Evolutionary conservation across 2,329 filamentous ascomycete species (phyloP).

Genomic region (Aspergillus amoenus): DNA sequence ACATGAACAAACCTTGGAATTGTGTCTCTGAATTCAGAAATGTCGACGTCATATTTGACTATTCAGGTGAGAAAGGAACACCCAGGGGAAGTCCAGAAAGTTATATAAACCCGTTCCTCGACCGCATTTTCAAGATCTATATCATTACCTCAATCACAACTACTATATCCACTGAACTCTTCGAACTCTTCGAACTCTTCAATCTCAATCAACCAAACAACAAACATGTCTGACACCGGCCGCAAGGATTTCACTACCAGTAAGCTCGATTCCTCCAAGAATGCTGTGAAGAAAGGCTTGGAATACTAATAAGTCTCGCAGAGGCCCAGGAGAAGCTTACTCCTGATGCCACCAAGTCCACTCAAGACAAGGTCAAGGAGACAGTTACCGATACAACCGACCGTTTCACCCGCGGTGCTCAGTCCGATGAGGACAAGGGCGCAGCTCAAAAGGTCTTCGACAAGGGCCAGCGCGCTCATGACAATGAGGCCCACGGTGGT

Average conservation of each 20-base stretch:
- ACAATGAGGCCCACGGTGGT: slow-evolving; percentile 42
- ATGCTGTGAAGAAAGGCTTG: neutral
- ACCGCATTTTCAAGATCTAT: neutral
- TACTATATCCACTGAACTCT: neutral
- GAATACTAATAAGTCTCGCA: slow-evolving; percentile 27
- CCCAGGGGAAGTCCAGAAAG: neutral
- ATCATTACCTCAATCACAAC: slow-evolving; percentile 7
- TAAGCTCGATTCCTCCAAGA: slow-evolving; percentile 22
- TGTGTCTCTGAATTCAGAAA: neutral
- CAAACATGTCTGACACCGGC: slow-evolving; percentile 60
- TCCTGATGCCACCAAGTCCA: slow-evolving; percentile 62
- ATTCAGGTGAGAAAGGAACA: neutral
- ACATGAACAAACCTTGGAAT: neutral
- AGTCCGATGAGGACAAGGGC: slow-evolving; percentile 58
- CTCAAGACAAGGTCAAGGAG: slow-evolving; percentile 59
- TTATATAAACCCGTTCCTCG: slow-evolving; percentile 23
- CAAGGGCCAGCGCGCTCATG: slow-evolving; percentile 49
- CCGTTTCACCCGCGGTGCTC: slow-evolving; percentile 52
- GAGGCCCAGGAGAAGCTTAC: slow-evolving; percentile 58
- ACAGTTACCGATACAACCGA: slow-evolving; percentile 55
- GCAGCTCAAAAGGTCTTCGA: slow-evolving; percentile 52
- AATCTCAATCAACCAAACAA: slow-evolving; percentile 15
- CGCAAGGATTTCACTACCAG: slow-evolving; percentile 62
- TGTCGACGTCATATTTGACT: slow-evolving; percentile 22
- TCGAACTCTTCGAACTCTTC: neutral